phyloP scores from a whole-genome alignment of 2,329 filamentous ascomycete genomes.

The Delphinella strobiligena region DNA sequence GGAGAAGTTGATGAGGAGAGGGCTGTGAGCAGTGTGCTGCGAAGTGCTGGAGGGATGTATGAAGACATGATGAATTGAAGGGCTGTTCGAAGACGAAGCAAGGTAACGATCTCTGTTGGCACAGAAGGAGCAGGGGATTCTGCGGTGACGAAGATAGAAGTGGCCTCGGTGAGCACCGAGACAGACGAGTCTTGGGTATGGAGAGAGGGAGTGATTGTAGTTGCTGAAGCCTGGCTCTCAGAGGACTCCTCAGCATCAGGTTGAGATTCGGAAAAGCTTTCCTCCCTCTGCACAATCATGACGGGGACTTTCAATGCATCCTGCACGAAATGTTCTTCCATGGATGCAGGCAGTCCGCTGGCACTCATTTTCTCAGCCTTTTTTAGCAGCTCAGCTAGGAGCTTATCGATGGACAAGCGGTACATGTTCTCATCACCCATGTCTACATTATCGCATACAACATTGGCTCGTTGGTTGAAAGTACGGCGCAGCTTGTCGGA shows the following conservation, averaged over 20 bases:
- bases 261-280: conserved; percentile 24
- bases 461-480: conserved; percentile 43
- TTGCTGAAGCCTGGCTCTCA: conserved; percentile 11
- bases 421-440: conserved; percentile 80
- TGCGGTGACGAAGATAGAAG: conserved; percentile 17
- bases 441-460: conserved; percentile 70
- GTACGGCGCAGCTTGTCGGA: conserved; percentile 33
- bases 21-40: conserved; percentile 29
- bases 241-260: conserved; percentile 8
- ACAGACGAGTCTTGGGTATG: conserved; percentile 6
- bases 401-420: conserved; percentile 60
- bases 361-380: conserved; percentile 63
- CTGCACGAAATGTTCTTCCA: conserved; percentile 77
- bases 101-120: conserved; percentile 34
- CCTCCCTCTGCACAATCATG: conserved; percentile 48
- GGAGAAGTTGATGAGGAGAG: conserved; percentile 24
- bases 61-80: conserved; percentile 52
- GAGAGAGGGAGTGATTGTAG: conserved; percentile 5
- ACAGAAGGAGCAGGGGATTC: conserved; percentile 16
- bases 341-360: conserved; percentile 56
- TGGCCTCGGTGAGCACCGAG: conserved; percentile 11
- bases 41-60: conserved; percentile 43
- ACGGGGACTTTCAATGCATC: conserved; percentile 67
- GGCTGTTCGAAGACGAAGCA: conserved; percentile 54
- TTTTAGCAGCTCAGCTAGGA: conserved; percentile 49